A percentile compares a stretch with the other conserved stretches of the same genome.
phyloP scores from a whole-genome alignment of 805 yeast genomes.

The Grigorovia humatica region DNA sequence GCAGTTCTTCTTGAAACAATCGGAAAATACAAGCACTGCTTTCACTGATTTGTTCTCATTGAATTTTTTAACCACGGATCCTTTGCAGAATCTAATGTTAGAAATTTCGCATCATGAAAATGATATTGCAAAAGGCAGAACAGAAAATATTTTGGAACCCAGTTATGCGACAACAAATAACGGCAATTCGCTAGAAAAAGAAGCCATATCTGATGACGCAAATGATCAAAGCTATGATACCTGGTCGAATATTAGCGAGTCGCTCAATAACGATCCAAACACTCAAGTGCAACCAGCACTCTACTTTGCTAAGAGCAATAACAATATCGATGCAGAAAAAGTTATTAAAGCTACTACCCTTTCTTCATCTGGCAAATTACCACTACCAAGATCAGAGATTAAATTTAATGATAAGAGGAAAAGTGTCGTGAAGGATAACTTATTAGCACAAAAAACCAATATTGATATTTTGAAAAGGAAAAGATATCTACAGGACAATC shows the following conservation, averaged over 20 bases:
- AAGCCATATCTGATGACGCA: no score
- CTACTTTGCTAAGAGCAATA: not conserved
- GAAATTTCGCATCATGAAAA: constrained; percentile 7
- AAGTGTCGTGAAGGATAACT: constrained; percentile 11
- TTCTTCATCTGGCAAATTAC: not conserved
- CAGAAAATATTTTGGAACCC: not conserved
- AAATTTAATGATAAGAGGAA: constrained; percentile 8
- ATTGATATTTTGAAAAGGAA: constrained; percentile 11
- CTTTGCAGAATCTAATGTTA: constrained; percentile 15
- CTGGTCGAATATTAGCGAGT: no score
- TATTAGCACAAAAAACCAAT: constrained; percentile 13
- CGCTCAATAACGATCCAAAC: no score
- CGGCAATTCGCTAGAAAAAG: no score
- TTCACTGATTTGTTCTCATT: constrained; percentile 13
- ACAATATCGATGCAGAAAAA: not conserved
- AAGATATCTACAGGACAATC: not conserved
- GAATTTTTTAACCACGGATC: constrained; percentile 15
- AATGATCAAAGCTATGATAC: no score
- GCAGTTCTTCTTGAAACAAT: not conserved
- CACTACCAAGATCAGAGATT: constrained; percentile 3
- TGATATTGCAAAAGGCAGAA: not conserved
- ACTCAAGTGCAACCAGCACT: not conserved
- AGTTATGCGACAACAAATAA: not conserved
- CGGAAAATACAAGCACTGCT: constrained; percentile 1
- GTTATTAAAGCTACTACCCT: not conserved